Base-by-base conservation (phyloP, 1,284 basidiomycete species). In the Puccinia coronata region DNA sequence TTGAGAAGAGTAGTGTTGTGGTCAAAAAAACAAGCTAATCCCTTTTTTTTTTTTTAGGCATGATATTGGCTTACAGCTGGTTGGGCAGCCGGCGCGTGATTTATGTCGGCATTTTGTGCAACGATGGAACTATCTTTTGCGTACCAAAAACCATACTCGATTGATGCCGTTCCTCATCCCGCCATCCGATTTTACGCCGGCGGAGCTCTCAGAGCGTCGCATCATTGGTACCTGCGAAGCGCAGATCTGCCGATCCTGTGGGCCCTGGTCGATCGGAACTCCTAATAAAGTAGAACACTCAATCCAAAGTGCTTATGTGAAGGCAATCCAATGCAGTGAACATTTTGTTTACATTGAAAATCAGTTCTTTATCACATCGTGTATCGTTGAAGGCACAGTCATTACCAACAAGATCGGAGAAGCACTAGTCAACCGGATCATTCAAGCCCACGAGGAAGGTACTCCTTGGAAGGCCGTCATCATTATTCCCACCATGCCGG, bases 351-450 rank as follows among this genome's bases (percentile, higher is more conserved):
- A 95, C 87, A 94, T 95, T 82, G 95, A 98, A 87, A 98, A 99
- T 85, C 96, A 99, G 86, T 99, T 98, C 88, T 99, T 99, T 87
- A 95, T 99, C 85, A 93, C 95, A 0, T 97, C 93, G 90, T 98
- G 96, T 0, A 88, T 91, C 0, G 91, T 96, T 36, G 93, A 93
- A 83, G 94, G 95, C 82, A 91, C 94, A 55, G 90, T 90, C 84
- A 90, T 99, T 71, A 94, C 96, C 87, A 99, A 99, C 87, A 90
- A 90, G 83, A 97, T 99, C 77, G 96, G 96, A 34, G 94, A 98
- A 85, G 95, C 96, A 1, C 89, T 99, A 25, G 95, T 98, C 11
- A 90, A 92, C 83, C 91, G 96, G 16, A 96, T 97, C 84, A 92
- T 98, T 82, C 91, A 92, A 5, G 97, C 97, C 0, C 92, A 97